A percentile compares a stretch with the other conserved stretches of the same genome.
Conservation (phyloP, 2,329 filamentous ascomycete genomes). For the Fusarium begoniae region DNA sequence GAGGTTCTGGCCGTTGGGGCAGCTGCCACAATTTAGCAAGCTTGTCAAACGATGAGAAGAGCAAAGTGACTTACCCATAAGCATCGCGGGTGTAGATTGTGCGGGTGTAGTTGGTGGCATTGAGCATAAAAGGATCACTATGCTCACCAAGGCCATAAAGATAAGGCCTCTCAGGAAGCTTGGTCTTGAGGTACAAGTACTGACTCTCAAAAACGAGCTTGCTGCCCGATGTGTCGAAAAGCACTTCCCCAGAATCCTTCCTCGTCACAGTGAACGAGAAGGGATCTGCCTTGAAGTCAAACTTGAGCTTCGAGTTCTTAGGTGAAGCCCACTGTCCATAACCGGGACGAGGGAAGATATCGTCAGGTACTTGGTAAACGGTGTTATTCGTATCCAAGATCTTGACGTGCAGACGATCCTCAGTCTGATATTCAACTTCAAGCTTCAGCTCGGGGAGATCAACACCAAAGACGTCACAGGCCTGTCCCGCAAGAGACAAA, state of each 20-base stretch:
- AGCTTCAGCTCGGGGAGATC: slow-evolving; percentile 75
- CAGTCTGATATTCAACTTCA: slow-evolving; percentile 59
- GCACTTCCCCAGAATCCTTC: slow-evolving; percentile 53
- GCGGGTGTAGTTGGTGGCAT: slow-evolving; percentile 68
- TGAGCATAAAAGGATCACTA: slow-evolving; percentile 74
- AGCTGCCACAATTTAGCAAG: slow-evolving; percentile 20
- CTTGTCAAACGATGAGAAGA: rapidly evolving
- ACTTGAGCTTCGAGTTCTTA: slow-evolving; percentile 56
- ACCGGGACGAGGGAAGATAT: slow-evolving; percentile 67
- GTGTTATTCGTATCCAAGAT: slow-evolving; percentile 75
- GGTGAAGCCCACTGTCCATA: slow-evolving; percentile 34
- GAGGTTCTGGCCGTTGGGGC: slow-evolving; percentile 70
- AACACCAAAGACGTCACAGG: slow-evolving; percentile 81
- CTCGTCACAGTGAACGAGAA: slow-evolving; percentile 73
- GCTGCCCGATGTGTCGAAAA: slow-evolving; percentile 76
- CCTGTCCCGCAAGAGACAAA: slow-evolving; percentile 72
- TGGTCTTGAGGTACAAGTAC: slow-evolving; percentile 77
- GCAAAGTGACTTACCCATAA: slow-evolving; percentile 51
- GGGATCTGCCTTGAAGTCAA: slow-evolving; percentile 57
- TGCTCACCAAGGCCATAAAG: slow-evolving; percentile 85
- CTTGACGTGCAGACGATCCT: slow-evolving; percentile 73
- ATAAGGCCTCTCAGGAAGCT: slow-evolving; percentile 72
- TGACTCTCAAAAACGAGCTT: slow-evolving; percentile 80
- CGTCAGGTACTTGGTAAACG: slow-evolving; percentile 79
- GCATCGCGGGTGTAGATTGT: slow-evolving; percentile 70